phyloP scores from a whole-genome alignment of 2,329 filamentous ascomycete species.

The Lasiodiplodia sp. region DNA sequence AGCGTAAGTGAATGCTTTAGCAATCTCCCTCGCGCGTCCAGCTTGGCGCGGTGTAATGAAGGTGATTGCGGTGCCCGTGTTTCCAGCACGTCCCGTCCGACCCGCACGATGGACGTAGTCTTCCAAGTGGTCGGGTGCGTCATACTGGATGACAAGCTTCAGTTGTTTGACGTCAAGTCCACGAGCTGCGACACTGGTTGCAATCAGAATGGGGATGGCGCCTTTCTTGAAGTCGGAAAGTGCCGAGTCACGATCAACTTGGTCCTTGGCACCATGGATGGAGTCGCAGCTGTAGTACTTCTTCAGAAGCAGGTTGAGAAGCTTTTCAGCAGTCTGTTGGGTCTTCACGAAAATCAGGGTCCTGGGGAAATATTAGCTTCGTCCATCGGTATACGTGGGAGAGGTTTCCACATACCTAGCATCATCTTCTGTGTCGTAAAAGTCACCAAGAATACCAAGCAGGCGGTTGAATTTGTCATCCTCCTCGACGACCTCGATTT shows the following conservation, averaged over 20 bases:
- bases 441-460: conserved; percentile 83
- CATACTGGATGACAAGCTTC: conserved; percentile 95
- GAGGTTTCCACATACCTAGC: conserved; percentile 59
- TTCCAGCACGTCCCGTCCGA: conserved; percentile 91
- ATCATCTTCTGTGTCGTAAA: conserved; percentile 88
- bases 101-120: conserved; percentile 96
- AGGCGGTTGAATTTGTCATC: conserved; percentile 83
- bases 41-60: conserved; percentile 93
- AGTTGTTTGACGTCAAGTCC: conserved; percentile 96
- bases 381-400: background rate
- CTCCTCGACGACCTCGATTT: conserved; percentile 83
- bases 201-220: conserved; percentile 86
- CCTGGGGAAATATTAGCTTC: background rate
- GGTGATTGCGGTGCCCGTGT: conserved; percentile 92
- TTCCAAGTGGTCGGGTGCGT: conserved; percentile 91
- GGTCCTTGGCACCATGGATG: conserved; percentile 92
- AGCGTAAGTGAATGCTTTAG: conserved; percentile 91
- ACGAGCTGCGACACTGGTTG: conserved; percentile 93
- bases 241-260: conserved; percentile 89
- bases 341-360: conserved; percentile 91
- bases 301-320: conserved; percentile 78
- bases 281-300: conserved; percentile 93
- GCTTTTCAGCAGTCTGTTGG: conserved; percentile 85
- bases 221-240: conserved; percentile 94
- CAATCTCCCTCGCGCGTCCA: conserved; percentile 85